Conservation (phyloP, 352 stramenopile genomes). For the Pelagophyceae sp. region DNA sequence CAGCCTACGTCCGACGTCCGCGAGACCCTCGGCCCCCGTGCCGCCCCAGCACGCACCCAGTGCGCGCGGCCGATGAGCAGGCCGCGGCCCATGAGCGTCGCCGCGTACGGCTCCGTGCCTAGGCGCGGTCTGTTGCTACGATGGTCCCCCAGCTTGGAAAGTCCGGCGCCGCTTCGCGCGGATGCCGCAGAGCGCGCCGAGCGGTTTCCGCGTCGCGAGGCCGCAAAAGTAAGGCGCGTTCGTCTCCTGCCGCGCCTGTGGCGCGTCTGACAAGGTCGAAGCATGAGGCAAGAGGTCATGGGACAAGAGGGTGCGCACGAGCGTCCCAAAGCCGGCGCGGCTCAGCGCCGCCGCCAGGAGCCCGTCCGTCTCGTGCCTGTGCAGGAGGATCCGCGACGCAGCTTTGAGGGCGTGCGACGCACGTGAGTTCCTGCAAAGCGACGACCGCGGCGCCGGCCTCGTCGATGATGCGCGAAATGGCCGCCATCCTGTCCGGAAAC, state of each 20-base stretch:
- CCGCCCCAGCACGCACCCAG: too few species aligned
- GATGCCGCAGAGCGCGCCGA: neutral
- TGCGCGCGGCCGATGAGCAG: neutral
- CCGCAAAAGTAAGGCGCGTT: neutral
- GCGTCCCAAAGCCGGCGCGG: neutral
- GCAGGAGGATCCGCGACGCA: too few species aligned
- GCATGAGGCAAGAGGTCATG: too few species aligned
- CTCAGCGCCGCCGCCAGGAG: neutral
- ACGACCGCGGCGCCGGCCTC: neutral
- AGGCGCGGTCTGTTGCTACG: too few species aligned
- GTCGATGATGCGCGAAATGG: neutral
- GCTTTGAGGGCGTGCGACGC: too few species aligned
- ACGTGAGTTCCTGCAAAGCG: slow-evolving; percentile 8
- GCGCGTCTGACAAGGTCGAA: too few species aligned
- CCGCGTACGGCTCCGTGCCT: neutral
- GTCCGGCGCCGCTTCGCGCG: too few species aligned
- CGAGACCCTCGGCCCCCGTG: too few species aligned
- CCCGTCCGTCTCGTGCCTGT: neutral
- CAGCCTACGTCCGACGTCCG: neutral
- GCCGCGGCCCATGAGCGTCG: neutral
- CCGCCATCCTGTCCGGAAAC: neutral
- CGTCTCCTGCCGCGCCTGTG: neutral
- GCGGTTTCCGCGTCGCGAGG: neutral
- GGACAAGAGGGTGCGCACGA: too few species aligned
- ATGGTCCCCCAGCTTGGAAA: too few species aligned